Base-by-base conservation (phyloP, 331 rosid species). In the Stylosanthes scabra region DNA sequence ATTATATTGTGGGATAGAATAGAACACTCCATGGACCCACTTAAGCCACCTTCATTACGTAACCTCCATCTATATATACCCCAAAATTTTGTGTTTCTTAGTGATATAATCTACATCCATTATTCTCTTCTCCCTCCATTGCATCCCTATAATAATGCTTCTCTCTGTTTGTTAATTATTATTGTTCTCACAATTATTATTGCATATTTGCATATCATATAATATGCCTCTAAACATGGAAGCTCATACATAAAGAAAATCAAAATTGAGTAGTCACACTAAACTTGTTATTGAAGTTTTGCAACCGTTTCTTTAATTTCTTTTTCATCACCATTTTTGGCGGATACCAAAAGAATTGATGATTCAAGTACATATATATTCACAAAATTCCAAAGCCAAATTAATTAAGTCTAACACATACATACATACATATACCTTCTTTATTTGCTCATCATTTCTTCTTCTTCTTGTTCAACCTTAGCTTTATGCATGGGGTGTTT, bases 401-500 rank as follows among this genome's bases (percentile, higher is more conserved):
- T 34, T 34, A 34, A 34, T 31, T 31, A 31, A 41, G 13, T 54
- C 74, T 37, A 34, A 20, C 51, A 52, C 63, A 58, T 1, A 5
- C 37, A 7, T 9, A 3, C 64, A 13, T 20, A 37, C 11, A 55
- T 4, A 9, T 34, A 7, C 67, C 8, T 34, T 10, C 69, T 42
- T 11, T 3, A 6, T 50, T 51, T 7, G 10, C 42, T 64, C 66
- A 28, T 34, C 25, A 20, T 39, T 52, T 62, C 44, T 41, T 56
- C 34, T 11, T 58, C 34, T 34, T 34, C 39, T 34, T 34, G 6
- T 34, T 4, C 39, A 5, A 34, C 1, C 39, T 3, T 8, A 6
- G 7, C 37, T 41, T 7, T 57, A 44, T 16, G 25, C n/a, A 76
- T 81, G 78, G 75, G 15, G 9, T 28, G 34, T 39, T 58, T 3